Base-by-base conservation (phyloP, 441 rosid genomes). In the Aleurites moluccanus region DNA sequence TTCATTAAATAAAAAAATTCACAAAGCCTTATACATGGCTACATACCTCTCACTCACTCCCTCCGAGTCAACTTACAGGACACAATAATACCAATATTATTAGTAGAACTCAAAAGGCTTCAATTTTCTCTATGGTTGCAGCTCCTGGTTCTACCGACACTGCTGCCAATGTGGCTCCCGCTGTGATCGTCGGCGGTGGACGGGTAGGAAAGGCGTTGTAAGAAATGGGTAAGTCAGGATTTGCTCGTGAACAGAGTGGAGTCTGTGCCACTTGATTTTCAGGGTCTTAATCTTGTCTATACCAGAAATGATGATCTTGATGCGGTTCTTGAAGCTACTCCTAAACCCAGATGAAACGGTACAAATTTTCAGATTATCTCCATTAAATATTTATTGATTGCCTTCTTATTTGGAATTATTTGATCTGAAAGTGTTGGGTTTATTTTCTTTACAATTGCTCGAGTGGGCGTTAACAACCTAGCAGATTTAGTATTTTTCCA, bases 251-350 rank as follows among this genome's bases (percentile, higher is more conserved):
- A 85, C 89, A 87, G 98, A 82, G 97, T 96, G 47, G 95, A 92
- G 73, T 10, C 89, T 8, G 93, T 94, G 61, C 98, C 97, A 23
- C 80, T 88, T 80, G 92, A 89, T 84, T 91, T 92, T 64, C 88
- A 91, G 71, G 98, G 97, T 23, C 97, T 97, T 10, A 89, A 92
- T 66, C 83, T 94, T 83, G 98, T 92, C 21, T 94, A 97, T 81
- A 92, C 98, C 1, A 38, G 98, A 75, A 94, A 94, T 77, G 98
- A 94, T 72, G 98, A 94, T 81, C 95, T 94, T 45, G 97, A 94
- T 23, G 92, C 97, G 61, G 97, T 92, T 81, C 89, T 94, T 59
- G 89, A 91, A 35, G 83, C 86, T 70, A 91, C 97, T 65, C 97
- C 95, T 62, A 82, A 72, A 69, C n/a, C 95, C 75, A 88, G 95